Percentiles rank a stretch among this genome's conserved stretches.
phyloP scores from a whole-genome alignment of 192 early-diverging fungal genomes.

The Podila horticola region DNA sequence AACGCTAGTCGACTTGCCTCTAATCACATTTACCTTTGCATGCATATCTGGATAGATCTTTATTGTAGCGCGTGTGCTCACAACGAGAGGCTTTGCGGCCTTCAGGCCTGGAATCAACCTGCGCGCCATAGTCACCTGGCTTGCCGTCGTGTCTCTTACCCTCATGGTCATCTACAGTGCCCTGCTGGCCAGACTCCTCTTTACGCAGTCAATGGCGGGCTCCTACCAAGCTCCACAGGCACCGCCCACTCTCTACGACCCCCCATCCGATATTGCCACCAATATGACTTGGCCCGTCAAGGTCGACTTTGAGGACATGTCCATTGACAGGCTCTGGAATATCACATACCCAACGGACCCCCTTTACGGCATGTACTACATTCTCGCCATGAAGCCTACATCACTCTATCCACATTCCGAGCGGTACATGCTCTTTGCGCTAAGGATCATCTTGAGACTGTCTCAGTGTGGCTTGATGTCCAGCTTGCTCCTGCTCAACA shows the following conservation, averaged over 20 bases:
- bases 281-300: background rate
- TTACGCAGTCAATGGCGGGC: slow-evolving; percentile 38
- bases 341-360: background rate
- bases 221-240: slow-evolving; percentile 10
- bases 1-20: background rate
- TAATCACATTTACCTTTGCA: background rate
- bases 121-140: slow-evolving; percentile 43
- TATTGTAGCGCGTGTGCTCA: slow-evolving; percentile 35
- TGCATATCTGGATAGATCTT: slow-evolving; percentile 20
- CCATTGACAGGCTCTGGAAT: slow-evolving; percentile 1
- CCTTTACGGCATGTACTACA: slow-evolving; percentile 1
- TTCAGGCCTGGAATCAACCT: slow-evolving; percentile 47
- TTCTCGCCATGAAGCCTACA: slow-evolving; percentile 30
- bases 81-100: slow-evolving; percentile 44
- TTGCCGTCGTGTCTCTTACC: slow-evolving; percentile 23
- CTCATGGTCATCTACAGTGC: slow-evolving; percentile 33
- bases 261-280: background rate
- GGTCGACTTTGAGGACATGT: slow-evolving; percentile 19
- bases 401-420: slow-evolving; percentile 5
- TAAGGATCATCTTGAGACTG: slow-evolving; percentile 15
- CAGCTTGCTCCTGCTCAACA: slow-evolving; percentile 31
- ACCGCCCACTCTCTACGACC: background rate
- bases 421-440: background rate
- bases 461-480: slow-evolving; percentile 27
- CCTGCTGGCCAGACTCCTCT: slow-evolving; percentile 23